Evolutionary conservation across 176 grass and related monocot species (phyloP).

Genomic region (Tuctoria greenei): DNA sequence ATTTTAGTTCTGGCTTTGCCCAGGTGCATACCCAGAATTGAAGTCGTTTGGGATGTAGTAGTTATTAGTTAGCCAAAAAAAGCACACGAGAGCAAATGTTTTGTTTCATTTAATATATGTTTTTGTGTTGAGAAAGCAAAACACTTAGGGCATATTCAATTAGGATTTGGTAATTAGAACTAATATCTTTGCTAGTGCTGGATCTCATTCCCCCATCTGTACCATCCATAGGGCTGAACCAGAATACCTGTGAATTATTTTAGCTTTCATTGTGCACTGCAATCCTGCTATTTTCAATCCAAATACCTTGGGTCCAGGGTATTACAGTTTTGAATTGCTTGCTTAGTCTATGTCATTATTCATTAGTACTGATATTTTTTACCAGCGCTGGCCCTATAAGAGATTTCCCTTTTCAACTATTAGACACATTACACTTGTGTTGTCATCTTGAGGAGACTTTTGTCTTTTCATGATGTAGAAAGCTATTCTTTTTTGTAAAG

Average conservation of each 20-base stretch:
- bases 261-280: background rate
- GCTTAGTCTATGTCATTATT: too few species aligned
- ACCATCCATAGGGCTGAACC: background rate
- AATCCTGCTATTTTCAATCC: background rate
- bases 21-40: background rate
- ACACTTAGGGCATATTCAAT: background rate
- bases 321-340: too few species aligned
- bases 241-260: background rate
- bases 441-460: background rate
- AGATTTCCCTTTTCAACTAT: constrained; percentile 5
- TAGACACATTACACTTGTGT: background rate
- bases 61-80: background rate
- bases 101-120: too few species aligned
- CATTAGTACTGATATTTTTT: too few species aligned
- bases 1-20: background rate
- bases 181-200: background rate
- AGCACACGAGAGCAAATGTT: background rate
- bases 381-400: background rate
- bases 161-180: background rate
- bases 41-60: background rate
- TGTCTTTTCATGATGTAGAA: constrained; percentile 11
- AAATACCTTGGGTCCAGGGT: background rate
- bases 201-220: background rate
- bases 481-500: constrained; percentile 20
- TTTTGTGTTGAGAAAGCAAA: background rate